Evolutionary conservation across 345 rosid genomes (phyloP).

Genomic region (Acer campestre): DNA sequence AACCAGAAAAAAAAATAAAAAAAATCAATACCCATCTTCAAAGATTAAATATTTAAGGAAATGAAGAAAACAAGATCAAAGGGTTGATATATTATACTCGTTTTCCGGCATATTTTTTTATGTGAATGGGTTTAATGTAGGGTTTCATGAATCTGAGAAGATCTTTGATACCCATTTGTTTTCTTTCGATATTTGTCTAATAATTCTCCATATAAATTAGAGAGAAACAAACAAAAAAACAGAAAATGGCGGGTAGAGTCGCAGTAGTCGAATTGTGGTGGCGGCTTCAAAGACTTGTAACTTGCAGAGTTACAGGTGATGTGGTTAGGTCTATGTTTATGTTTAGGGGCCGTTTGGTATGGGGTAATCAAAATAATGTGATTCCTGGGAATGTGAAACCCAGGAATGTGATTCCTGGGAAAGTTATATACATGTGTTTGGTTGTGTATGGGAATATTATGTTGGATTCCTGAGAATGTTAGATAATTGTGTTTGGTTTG

Average conservation of each 20-base stretch:
- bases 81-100: constrained; percentile 40
- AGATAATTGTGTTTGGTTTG: no score
- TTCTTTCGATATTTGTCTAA: neutral
- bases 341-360: no score
- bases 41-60: neutral
- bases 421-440: no score
- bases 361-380: no score
- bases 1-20: neutral
- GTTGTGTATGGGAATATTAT: no score
- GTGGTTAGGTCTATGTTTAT: neutral
- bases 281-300: constrained; percentile 1
- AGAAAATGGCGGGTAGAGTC: constrained; percentile 46
- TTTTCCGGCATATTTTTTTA: constrained; percentile 74
- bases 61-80: neutral
- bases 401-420: no score
- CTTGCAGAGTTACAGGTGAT: neutral
- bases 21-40: neutral
- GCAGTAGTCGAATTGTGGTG: constrained; percentile 28
- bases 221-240: neutral
- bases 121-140: constrained; percentile 67
- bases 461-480: no score
- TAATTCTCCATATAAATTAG: no score
- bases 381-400: no score
- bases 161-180: constrained; percentile 79
- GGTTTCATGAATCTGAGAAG: constrained; percentile 92